These are phyloP conservation scores for Aplosporella prunicola DNA, from an alignment of 2,329 filamentous ascomycete genomes.

Conservation along the genomic window DNA sequence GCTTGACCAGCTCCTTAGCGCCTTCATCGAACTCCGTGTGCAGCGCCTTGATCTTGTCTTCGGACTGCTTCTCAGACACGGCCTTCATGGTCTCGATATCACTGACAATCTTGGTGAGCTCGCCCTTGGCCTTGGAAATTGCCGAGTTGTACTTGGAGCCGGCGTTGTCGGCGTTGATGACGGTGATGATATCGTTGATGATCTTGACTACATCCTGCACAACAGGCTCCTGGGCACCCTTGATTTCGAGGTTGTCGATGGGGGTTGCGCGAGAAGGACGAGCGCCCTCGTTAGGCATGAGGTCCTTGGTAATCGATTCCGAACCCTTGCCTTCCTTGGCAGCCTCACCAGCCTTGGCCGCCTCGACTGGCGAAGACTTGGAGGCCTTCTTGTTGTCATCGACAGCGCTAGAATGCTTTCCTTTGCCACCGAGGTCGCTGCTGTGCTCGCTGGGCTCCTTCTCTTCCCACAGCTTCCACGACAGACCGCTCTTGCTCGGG, in stretches of 20 bases:
- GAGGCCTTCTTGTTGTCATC: conserved; percentile 31
- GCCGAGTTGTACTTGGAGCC: conserved; percentile 67
- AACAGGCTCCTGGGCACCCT: conserved; percentile 70
- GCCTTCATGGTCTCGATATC: conserved; percentile 69
- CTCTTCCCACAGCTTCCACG: conserved; percentile 64
- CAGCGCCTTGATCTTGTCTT: conserved; percentile 61
- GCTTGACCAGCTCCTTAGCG: conserved; percentile 75
- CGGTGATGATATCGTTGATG: conserved; percentile 89
- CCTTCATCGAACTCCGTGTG: conserved; percentile 77
- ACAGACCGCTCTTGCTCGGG: conserved; percentile 74
- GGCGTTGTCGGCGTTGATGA: conserved; percentile 79
- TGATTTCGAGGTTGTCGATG: conserved; percentile 69
- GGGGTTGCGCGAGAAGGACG: conserved; percentile 36
- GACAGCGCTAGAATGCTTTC: conserved; percentile 54
- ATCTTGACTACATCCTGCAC: conserved; percentile 92
- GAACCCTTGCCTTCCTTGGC: conserved; percentile 14
- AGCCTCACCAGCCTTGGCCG: conserved; percentile 16
- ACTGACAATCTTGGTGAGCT: conserved; percentile 66
- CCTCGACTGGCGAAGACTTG: conserved; percentile 19
- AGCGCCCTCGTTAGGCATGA: conserved; percentile 12
- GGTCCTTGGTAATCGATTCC: too few species aligned
- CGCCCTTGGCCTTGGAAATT: conserved; percentile 75
- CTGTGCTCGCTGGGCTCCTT: conserved; percentile 23
- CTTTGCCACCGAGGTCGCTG: conserved; percentile 31
- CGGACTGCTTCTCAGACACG: conserved; percentile 59